Evolutionary conservation across 805 yeast genomes (phyloP), one percentile per base, ranked within the genome.

Genomic region (Cyberlindnera xishuangbannaensis): DNA sequence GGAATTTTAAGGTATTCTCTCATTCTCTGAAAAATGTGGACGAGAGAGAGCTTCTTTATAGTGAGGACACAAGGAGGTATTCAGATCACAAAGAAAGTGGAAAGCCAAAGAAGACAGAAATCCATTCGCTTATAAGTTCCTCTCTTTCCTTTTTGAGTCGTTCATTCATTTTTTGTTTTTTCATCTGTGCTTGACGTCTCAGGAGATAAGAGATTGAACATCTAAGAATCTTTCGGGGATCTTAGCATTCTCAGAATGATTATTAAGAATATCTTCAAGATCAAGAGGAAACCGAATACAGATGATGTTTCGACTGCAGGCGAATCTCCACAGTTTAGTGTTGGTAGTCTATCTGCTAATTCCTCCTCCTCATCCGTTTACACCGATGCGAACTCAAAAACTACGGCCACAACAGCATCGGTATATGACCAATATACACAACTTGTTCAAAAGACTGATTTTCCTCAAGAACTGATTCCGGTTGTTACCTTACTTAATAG

Each of bases 401-500:
- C 18, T 17, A 12, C 27, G 5, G 6, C 7, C 24, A 21, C 13
- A 25, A 16, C 31, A 2, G n/a, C n/a, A n/a, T n/a, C n/a, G n/a
- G 34, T 40, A 14, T 37, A 36, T 18, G 34, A 30, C 16, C 43
- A 45, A 18, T 45, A 41, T 27, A 13, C 30, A 5, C 36, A 32
- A 18, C 28, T 39, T 5, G 29, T 30, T 4, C 25, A 51, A 65
- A 27, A 29, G 4, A 24, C 30, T 1, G 30, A 34, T n/a, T 15
- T 41, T 13, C 83, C 87, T 0, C 73, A 73, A 12, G 90, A 83
- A 50, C 64, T 85, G 51, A 58, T 75, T 12, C 94, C 95, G 0
- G 69, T 83, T 9, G 71, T 84, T 24, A 78, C 84, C 15, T 64
- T 85, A 43, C 64, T 83, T 35, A 71, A 73, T 28, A 77, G 87